Percentiles rank a stretch among this genome's conserved stretches.
Conservation (phyloP, 257 asterid genomes). For the Galeopsis tetrahit region DNA sequence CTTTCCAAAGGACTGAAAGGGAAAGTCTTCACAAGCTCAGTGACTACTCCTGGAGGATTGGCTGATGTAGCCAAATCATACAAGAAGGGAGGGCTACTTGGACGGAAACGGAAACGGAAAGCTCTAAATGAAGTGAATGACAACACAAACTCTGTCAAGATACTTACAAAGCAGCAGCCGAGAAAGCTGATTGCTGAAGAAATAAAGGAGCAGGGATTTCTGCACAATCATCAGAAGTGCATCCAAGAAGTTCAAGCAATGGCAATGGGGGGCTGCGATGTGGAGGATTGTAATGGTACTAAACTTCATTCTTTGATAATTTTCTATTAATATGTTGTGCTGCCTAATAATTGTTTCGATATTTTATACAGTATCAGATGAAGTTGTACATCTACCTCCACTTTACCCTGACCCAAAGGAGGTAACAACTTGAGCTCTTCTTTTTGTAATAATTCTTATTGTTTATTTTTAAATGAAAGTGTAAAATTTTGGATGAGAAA, state of each 20-base stretch:
- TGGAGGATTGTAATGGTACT: constrained; percentile 63
- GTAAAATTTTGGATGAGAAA: neutral
- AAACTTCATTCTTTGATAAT: neutral
- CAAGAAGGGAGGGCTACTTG: constrained; percentile 50
- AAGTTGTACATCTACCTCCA: constrained; percentile 32
- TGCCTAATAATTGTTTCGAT: constrained; percentile 2
- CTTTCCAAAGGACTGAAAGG: too few relatives aligned
- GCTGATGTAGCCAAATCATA: constrained; percentile 45
- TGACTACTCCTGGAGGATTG: constrained; percentile 53
- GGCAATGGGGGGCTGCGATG: constrained; percentile 47
- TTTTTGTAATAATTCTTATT: neutral
- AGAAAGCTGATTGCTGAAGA: constrained; percentile 47
- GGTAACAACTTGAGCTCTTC: constrained; percentile 40
- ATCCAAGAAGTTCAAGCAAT: constrained; percentile 46
- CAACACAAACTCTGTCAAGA: constrained; percentile 74
- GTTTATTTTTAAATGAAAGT: neutral
- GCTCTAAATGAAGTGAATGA: constrained; percentile 82
- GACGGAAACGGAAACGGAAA: constrained; percentile 79
- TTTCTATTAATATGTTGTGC: neutral
- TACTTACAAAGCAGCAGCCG: constrained; percentile 40
- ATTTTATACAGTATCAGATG: constrained; percentile 33
- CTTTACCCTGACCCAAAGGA: constrained; percentile 34
- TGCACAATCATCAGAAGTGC: constrained; percentile 85
- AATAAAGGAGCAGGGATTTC: constrained; percentile 60
- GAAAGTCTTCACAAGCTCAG: too few relatives aligned